phyloP scores from a whole-genome alignment of 2,329 filamentous ascomycete species.

The Monilinia vaccinii-corymbosi region DNA sequence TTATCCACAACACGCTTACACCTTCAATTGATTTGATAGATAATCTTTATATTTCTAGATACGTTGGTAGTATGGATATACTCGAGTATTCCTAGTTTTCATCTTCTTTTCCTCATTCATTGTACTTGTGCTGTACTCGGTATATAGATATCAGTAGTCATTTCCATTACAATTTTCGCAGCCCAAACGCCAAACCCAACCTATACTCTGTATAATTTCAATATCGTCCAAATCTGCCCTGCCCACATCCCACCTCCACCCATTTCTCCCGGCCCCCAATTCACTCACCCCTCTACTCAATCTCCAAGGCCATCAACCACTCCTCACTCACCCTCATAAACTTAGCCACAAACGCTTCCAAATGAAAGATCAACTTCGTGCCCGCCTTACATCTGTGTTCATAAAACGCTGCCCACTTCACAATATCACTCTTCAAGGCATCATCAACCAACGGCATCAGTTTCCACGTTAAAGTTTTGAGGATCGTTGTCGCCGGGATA shows the following conservation, averaged over 20 bases:
- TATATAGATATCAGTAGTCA: background rate
- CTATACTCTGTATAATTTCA: background rate
- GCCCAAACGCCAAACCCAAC: background rate
- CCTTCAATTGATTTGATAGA: too few species aligned
- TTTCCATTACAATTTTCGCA: background rate
- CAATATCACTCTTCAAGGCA: constrained; percentile 79
- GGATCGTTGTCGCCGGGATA: constrained; percentile 86
- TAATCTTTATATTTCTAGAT: too few species aligned
- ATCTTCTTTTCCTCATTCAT: background rate
- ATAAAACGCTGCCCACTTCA: constrained; percentile 95
- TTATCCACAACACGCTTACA: too few species aligned
- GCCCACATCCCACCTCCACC: background rate
- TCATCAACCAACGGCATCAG: constrained; percentile 82
- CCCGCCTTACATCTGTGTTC: constrained; percentile 90
- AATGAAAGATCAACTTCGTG: constrained; percentile 92
- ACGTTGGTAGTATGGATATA: too few species aligned
- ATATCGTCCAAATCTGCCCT: background rate
- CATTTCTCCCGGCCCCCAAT: too few species aligned
- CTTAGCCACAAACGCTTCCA: constrained; percentile 97
- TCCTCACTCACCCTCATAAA: constrained; percentile 96
- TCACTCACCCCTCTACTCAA: constrained; percentile 30
- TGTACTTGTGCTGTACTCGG: background rate
- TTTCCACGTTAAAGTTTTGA: constrained; percentile 93
- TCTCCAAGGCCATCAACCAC: constrained; percentile 81
- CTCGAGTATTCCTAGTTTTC: background rate